Percentiles rank a stretch among this genome's conserved stretches.
Evolutionary conservation across 257 asterid genomes (phyloP).

Genomic region (Gardenia jasminoides): DNA sequence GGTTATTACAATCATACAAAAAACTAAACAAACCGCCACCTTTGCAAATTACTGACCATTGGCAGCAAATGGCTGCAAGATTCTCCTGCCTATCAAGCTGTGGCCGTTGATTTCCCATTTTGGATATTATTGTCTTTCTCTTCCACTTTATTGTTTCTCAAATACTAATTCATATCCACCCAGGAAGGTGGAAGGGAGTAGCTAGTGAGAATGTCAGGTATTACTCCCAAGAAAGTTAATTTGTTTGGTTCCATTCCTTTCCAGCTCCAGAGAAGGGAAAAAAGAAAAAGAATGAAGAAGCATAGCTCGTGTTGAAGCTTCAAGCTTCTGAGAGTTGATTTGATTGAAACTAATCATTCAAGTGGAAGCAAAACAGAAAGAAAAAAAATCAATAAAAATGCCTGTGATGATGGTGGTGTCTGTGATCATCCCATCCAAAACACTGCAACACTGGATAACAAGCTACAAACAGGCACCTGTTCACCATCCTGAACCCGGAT

Average conservation of each 20-base stretch:
- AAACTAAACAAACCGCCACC: not conserved
- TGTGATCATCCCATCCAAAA: conserved; percentile 52
- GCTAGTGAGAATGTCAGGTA: not conserved
- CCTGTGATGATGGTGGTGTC: conserved; percentile 50
- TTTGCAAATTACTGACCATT: not conserved
- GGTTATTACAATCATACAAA: no score
- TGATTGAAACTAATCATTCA: not conserved
- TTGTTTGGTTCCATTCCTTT: not conserved
- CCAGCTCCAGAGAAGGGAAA: not conserved
- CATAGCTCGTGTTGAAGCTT: not conserved
- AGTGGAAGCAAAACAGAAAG: not conserved
- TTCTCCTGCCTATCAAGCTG: not conserved
- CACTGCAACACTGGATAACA: conserved; percentile 67
- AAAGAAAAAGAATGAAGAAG: not conserved
- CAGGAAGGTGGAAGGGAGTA: not conserved
- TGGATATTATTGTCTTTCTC: not conserved
- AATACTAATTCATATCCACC: not conserved
- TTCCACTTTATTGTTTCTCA: not conserved
- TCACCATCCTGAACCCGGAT: conserved; percentile 25
- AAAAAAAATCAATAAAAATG: conserved; percentile 22
- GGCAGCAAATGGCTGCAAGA: not conserved
- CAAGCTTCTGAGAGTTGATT: not conserved
- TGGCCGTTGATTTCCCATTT: not conserved
- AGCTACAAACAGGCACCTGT: conserved; percentile 50
- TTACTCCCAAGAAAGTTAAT: not conserved